These are phyloP conservation scores for Salvia sclarea DNA, from an alignment of 305 asterid genomes.

Conservation along the genomic window DNA sequence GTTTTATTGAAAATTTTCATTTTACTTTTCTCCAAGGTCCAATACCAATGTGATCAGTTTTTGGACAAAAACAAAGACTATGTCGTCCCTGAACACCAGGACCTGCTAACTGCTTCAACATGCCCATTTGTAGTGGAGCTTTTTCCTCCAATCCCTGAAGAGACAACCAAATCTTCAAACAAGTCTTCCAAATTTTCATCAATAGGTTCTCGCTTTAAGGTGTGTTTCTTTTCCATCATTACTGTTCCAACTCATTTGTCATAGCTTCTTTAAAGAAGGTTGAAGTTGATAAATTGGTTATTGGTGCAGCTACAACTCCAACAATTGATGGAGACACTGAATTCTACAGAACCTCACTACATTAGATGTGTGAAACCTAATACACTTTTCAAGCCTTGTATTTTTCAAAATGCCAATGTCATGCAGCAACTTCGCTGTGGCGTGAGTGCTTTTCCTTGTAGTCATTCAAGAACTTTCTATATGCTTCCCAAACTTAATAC, in stretches of 20 bases:
- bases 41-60: slow-evolving; percentile 88
- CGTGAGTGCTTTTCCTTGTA: slow-evolving; percentile 55
- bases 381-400: slow-evolving; percentile 71
- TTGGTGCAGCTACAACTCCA: slow-evolving; percentile 84
- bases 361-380: slow-evolving; percentile 99
- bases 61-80: slow-evolving; percentile 97
- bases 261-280: slow-evolving; percentile 26
- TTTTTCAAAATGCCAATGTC: slow-evolving; percentile 77
- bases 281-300: slow-evolving; percentile 42
- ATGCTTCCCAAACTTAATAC: slow-evolving; percentile 19
- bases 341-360: slow-evolving; percentile 95
- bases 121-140: slow-evolving; percentile 81
- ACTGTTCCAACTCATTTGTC: slow-evolving; percentile 7
- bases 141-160: slow-evolving; percentile 81
- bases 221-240: slow-evolving; percentile 28
- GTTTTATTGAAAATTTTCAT: slow-evolving; percentile 19
- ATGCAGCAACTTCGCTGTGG: slow-evolving; percentile 98
- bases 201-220: slow-evolving; percentile 96
- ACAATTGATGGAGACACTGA: slow-evolving; percentile 91
- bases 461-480: slow-evolving; percentile 18
- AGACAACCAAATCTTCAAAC: slow-evolving; percentile 69
- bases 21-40: slow-evolving; percentile 58
- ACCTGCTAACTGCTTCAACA: slow-evolving; percentile 64
- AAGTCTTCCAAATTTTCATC: slow-evolving; percentile 97
- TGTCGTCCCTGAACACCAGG: slow-evolving; percentile 95